Evolutionary conservation across 768 basidiomycete genomes (phyloP).

Genomic region (Suillus subalutaceus): DNA sequence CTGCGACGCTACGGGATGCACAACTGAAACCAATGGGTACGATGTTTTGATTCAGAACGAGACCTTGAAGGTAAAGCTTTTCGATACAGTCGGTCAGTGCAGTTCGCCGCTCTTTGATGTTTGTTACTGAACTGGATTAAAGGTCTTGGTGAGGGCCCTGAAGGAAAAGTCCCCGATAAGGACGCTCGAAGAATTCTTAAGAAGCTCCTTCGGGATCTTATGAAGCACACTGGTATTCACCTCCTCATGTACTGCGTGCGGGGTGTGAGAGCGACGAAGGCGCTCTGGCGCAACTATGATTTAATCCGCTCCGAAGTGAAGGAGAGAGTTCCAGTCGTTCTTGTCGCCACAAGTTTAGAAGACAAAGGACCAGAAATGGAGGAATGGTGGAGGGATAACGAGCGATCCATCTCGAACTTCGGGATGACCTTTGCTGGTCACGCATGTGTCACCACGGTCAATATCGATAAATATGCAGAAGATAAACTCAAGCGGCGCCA

Average conservation of each 20-base stretch:
- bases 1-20: slow-evolving; percentile 27
- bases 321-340: slow-evolving; percentile 31
- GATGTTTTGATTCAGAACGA: not conserved
- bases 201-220: slow-evolving; percentile 36
- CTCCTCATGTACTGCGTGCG: slow-evolving; percentile 38
- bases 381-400: slow-evolving; percentile 42
- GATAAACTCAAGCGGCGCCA: slow-evolving; percentile 19
- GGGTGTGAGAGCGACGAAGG: slow-evolving; percentile 33
- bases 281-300: slow-evolving; percentile 32
- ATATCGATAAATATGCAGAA: slow-evolving; percentile 25
- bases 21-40: slow-evolving; percentile 18
- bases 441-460: slow-evolving; percentile 44
- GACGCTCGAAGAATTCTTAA: slow-evolving; percentile 31
- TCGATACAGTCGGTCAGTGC: slow-evolving; percentile 28
- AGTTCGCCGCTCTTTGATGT: not conserved
- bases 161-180: slow-evolving; percentile 29
- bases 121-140: not conserved
- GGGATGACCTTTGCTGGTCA: slow-evolving; percentile 41
- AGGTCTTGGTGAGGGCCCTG: slow-evolving; percentile 35
- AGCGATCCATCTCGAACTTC: slow-evolving; percentile 31
- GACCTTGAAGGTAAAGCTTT: slow-evolving; percentile 24
- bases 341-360: slow-evolving; percentile 40
- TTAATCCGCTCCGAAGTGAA: slow-evolving; percentile 32
- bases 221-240: slow-evolving; percentile 28
- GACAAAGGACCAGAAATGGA: slow-evolving; percentile 38